Conservation (phyloP, 192 early-diverging fungal genomes). For the Umbelopsis vinacea region DNA sequence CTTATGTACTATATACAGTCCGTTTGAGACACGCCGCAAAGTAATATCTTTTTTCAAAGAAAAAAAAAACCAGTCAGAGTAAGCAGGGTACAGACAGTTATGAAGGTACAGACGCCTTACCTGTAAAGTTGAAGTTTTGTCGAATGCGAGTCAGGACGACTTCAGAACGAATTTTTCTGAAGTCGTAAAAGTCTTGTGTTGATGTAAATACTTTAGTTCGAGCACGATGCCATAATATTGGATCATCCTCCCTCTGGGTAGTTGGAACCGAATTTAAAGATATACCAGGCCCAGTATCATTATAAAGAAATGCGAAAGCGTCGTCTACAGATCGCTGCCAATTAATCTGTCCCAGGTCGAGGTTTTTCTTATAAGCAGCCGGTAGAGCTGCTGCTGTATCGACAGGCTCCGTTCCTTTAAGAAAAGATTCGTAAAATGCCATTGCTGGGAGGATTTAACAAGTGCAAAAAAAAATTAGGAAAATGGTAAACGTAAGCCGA, state of each 20-base stretch:
- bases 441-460: neutral
- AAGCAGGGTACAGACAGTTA: neutral
- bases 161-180: constrained; percentile 1
- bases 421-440: neutral
- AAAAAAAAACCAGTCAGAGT: neutral
- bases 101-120: neutral
- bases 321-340: neutral
- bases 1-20: constrained; percentile 13
- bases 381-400: neutral
- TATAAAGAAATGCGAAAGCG: neutral
- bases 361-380: neutral
- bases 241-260: neutral
- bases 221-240: neutral
- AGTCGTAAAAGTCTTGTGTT: neutral
- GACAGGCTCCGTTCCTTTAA: neutral
- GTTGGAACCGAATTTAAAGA: neutral
- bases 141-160: neutral
- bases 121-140: constrained; percentile 15
- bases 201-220: neutral
- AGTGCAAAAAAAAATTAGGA: no score
- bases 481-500: no score
- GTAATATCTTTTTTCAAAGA: neutral
- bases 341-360: neutral
- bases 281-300: neutral
- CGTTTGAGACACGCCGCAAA: neutral